Base-by-base conservation (phyloP, 345 rosid species). In the Salix udensis region DNA sequence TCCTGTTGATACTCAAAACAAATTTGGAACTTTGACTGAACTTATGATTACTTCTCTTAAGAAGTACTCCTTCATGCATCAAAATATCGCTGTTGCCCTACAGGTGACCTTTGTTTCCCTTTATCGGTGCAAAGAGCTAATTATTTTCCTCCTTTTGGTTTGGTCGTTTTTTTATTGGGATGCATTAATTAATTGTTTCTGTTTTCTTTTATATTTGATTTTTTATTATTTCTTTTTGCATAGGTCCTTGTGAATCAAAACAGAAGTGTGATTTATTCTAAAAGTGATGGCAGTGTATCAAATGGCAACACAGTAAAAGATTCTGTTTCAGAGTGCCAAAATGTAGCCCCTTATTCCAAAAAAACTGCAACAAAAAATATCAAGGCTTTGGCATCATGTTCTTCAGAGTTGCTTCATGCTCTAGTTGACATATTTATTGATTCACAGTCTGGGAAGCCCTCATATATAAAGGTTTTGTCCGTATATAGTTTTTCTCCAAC, bases 171-270 rank as follows among this genome's bases (percentile, higher is more conserved):
- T 4, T 46, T 4, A 46, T 46, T 46, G 15, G 50, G 15, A 46
- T 46, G 16, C 16, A 46, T 13, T 46, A 46, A 12, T 39, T 58
- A n/a, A 67, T 61, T 68, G 30, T 42, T 72, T 66, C 66, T 61
- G 7, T 52, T 74, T 67, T 15, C 23, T n/a, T 21, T 67, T 39
- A 52, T 23, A n/a, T 74, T 70, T 10, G 48, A 2, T 74, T 21
- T 66, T 68, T 65, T 44, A 2, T 69, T 21, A 73, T 73, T 65
- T 58, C 3, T 36, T 77, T 44, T 21, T 52, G 3, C 40, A 14
- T 74, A 92, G 97, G 79, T 87, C 84, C 91, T 96, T 84, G 97
- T 96, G 76, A 89, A 86, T 85, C 92, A 96, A 83, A 96, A 91
- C 79, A 91, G 76, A 80, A 77, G 78, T 73, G 76, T 67, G 55